Conservation (phyloP, 352 stramenopile species). For the Phytophthora sp. region DNA sequence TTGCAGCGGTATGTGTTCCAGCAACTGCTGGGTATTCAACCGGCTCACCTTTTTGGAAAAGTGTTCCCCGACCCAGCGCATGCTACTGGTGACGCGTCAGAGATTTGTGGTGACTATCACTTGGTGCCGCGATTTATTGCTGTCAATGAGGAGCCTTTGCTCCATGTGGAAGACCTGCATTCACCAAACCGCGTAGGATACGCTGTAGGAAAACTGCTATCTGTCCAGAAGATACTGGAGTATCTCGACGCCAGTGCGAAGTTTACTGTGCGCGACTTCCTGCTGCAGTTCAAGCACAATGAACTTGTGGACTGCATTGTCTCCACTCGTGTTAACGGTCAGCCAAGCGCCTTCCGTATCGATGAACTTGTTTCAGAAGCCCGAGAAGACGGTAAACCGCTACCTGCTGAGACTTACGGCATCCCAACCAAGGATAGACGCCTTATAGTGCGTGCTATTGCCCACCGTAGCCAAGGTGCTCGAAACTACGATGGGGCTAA, state of each 20-base stretch:
- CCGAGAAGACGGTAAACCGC: slow-evolving; percentile 1
- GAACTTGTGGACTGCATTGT: slow-evolving; percentile 75
- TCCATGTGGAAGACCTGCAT: slow-evolving; percentile 69
- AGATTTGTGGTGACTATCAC: slow-evolving; percentile 82
- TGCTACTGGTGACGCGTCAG: slow-evolving; percentile 55
- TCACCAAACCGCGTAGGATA: slow-evolving; percentile 84
- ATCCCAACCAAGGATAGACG: slow-evolving; percentile 41
- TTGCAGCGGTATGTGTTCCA: slow-evolving; percentile 82
- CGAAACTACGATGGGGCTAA: slow-evolving; percentile 76
- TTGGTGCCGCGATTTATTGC: slow-evolving; percentile 85
- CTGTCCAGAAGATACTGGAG: slow-evolving; percentile 66
- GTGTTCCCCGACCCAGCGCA: slow-evolving; percentile 60
- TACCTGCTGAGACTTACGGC: slow-evolving; percentile 1
- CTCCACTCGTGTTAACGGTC: slow-evolving; percentile 73
- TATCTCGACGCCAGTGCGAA: slow-evolving; percentile 67
- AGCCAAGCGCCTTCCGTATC: slow-evolving; percentile 64
- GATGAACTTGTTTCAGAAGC: slow-evolving; percentile 55
- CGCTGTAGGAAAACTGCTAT: slow-evolving; percentile 66
- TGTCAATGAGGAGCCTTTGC: slow-evolving; percentile 59
- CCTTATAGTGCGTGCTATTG: slow-evolving; percentile 38
- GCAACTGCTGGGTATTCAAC: slow-evolving; percentile 76
- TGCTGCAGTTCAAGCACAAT: slow-evolving; percentile 52
- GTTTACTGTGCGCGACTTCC: slow-evolving; percentile 54
- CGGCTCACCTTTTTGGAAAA: slow-evolving; percentile 69
- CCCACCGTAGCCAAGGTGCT: slow-evolving; percentile 58